Evolutionary conservation across 345 rosid genomes (phyloP).

Genomic region (Dipteronia sinensis): DNA sequence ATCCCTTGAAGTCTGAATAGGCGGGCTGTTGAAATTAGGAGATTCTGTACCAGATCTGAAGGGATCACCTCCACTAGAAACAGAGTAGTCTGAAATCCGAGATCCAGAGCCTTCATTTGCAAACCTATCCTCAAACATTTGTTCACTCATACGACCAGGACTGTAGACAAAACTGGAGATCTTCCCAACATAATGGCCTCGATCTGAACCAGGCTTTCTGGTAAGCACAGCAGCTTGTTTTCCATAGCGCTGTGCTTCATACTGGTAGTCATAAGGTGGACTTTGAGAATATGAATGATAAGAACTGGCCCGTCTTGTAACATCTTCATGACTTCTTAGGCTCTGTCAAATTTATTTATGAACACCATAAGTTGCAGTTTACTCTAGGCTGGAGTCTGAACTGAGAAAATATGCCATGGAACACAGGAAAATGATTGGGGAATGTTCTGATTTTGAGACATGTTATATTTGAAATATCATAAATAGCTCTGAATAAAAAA

Average conservation of each 20-base stretch:
- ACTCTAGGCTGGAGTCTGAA: constrained; percentile 20
- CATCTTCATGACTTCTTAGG: constrained; percentile 55
- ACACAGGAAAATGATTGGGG: constrained; percentile 1
- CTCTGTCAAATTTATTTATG: constrained; percentile 55
- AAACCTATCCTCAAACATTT: constrained; percentile 70
- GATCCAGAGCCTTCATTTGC: constrained; percentile 84
- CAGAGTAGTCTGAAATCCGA: constrained; percentile 80
- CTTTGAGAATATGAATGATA: constrained; percentile 98
- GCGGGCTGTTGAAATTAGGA: constrained; percentile 75
- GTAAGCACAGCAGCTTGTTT: constrained; percentile 62
- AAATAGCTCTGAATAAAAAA: not conserved
- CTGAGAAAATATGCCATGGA: constrained; percentile 15
- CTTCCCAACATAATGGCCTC: constrained; percentile 60
- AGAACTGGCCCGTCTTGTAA: constrained; percentile 85
- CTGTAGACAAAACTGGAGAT: constrained; percentile 74
- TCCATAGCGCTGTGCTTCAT: constrained; percentile 87
- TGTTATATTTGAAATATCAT: not conserved
- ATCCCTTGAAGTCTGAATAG: constrained; percentile 48
- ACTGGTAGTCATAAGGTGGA: constrained; percentile 97
- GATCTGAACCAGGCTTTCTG: constrained; percentile 93
- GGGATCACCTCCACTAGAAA: constrained; percentile 79
- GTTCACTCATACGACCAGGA: constrained; percentile 72
- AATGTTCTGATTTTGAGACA: not conserved
- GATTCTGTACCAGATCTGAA: constrained; percentile 64
- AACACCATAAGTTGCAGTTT: constrained; percentile 22